Conservation (phyloP, 805 yeast species). For the Yarrowia divulgata region DNA sequence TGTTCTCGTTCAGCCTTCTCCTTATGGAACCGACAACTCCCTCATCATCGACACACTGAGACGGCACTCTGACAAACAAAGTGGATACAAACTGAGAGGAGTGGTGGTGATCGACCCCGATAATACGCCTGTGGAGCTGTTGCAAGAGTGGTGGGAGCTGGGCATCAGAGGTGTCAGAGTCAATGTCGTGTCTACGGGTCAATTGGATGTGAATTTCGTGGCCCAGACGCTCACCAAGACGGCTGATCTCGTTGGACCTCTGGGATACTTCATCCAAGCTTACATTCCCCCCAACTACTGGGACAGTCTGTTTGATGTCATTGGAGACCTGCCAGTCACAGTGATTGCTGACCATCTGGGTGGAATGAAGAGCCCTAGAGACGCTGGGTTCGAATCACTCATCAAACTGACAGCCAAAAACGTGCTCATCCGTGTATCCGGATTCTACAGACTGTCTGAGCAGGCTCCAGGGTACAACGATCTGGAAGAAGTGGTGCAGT, state of each 20-base stretch:
- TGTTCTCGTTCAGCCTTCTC: constrained; percentile 33
- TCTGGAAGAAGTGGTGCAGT: constrained; percentile 26
- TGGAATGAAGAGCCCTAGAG: constrained; percentile 14
- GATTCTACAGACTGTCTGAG: constrained; percentile 35
- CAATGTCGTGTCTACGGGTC: constrained; percentile 34
- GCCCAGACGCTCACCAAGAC: constrained; percentile 7
- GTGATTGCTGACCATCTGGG: constrained; percentile 37
- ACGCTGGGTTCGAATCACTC: constrained; percentile 29
- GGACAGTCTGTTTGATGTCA: constrained; percentile 28
- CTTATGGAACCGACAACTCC: constrained; percentile 36
- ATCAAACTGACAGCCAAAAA: constrained; percentile 16
- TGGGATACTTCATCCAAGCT: constrained; percentile 36
- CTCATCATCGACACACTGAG: constrained; percentile 24
- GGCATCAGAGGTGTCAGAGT: constrained; percentile 32
- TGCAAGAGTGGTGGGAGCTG: constrained; percentile 33
- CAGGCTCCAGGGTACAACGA: constrained; percentile 24
- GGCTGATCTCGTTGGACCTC: constrained; percentile 21
- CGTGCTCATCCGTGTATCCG: constrained; percentile 26
- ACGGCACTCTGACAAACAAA: constrained; percentile 3
- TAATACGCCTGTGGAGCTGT: background rate
- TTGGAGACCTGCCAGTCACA: constrained; percentile 28
- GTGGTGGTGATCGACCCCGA: constrained; percentile 34
- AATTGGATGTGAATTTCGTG: constrained; percentile 3
- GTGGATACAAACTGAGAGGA: constrained; percentile 20
- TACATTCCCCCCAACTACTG: constrained; percentile 32